Conservation (phyloP, 2,329 filamentous ascomycete genomes). For the Cordyceps farinosa region DNA sequence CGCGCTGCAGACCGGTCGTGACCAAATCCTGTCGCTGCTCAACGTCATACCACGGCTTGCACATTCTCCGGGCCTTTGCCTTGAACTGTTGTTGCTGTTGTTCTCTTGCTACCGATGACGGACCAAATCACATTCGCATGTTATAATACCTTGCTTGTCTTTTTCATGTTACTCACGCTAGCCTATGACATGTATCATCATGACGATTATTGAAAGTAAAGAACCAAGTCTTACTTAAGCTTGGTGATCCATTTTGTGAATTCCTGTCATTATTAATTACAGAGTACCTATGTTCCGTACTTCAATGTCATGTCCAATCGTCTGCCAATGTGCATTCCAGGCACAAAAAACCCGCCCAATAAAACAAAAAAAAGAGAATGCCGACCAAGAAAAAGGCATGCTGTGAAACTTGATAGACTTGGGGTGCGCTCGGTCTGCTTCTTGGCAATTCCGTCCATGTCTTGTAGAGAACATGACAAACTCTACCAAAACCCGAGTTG, state of each 20-base stretch:
- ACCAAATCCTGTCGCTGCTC: neutral
- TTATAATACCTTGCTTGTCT: too few species aligned
- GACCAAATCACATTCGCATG: neutral
- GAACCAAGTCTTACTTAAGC: neutral
- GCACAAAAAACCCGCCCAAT: neutral
- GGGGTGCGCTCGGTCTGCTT: neutral
- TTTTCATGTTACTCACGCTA: too few species aligned
- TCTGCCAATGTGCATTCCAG: neutral
- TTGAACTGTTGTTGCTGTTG: too few species aligned
- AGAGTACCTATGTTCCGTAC: constrained; percentile 13
- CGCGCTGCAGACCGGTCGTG: neutral
- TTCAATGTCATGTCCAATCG: constrained; percentile 6
- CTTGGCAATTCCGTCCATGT: neutral
- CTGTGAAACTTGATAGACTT: neutral
- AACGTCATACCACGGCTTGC: neutral
- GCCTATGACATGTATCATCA: too few species aligned
- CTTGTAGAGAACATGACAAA: neutral
- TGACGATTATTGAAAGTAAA: too few species aligned
- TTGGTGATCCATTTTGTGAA: neutral
- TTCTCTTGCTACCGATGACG: neutral
- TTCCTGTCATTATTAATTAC: constrained; percentile 18
- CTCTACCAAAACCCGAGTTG: neutral
- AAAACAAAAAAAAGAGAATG: neutral
- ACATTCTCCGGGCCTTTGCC: neutral
- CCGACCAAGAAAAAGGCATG: neutral